Evolutionary conservation across 2,329 filamentous ascomycete species (phyloP), one percentile per base, ranked within the genome.

Genomic region (Scytalidium sp.): DNA sequence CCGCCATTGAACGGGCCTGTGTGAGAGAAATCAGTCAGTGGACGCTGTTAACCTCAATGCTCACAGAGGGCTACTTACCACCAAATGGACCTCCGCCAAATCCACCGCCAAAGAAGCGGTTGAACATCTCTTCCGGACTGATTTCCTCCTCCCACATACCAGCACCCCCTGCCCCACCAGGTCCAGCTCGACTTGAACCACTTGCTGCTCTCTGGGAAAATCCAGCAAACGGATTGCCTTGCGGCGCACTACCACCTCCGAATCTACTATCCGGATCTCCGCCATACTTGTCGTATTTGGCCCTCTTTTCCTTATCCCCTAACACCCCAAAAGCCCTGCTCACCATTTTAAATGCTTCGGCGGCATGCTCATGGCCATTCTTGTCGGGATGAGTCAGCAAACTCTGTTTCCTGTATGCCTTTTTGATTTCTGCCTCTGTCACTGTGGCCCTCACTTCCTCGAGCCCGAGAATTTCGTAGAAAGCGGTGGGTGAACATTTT

Each of bases 281-380:
- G 50, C 94, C 94, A 70, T 87, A 95, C 55, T 83, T 82, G 70
- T 99, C 94, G 66, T 80, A 99, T 69, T 88, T 90, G 15, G 87
- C 78, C 65, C 90, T 87, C 82, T 97, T 97, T 57, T 97, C 93
- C 64, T 90, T 81, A 68, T 99, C 94, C 54, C 90, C 93, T 44
- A 99, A 76, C 46, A 97, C 84, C 60, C 95, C 88, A 68, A 99
- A 99, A 15, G 94, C 94, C 61, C 90, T 81, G 63, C 90, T 88
- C 20, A 99, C 91, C 88, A 97, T 88, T 76, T 99, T 99, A 75
- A 99, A 99, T 25, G 94, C 94, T 74, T 99, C 94, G 67, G 97
- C 94, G 49, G 94, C 93, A 52, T 95, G 84, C 32, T 93, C 86
- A 68, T 97, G 92, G 45, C 92, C 92, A 78, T 99, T 99, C 77